These are phyloP conservation scores for Fusarium sp. DNA, from an alignment of 2,329 filamentous ascomycete species.

Conservation along the genomic window DNA sequence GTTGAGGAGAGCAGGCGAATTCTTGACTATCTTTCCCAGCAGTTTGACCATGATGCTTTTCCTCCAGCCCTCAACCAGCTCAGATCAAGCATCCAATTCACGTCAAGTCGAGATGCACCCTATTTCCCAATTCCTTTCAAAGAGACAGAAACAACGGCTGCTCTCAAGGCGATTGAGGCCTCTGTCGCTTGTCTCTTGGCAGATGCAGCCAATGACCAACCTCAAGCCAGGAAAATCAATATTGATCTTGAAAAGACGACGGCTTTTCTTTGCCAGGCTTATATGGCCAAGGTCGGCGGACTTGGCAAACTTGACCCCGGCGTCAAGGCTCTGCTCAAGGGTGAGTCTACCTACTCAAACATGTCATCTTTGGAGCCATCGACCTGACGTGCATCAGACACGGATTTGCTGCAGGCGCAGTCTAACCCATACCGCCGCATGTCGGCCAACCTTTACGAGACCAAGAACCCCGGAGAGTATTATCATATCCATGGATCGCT, in stretches of 20 bases:
- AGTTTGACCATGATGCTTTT: constrained; percentile 45
- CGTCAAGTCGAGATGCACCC: constrained; percentile 47
- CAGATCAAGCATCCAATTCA: constrained; percentile 46
- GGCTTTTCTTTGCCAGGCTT: constrained; percentile 53
- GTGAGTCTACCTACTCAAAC: constrained; percentile 17
- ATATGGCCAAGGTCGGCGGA: constrained; percentile 50
- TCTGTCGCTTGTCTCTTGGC: constrained; percentile 48
- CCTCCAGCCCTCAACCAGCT: constrained; percentile 43
- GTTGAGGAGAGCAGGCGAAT: constrained; percentile 35
- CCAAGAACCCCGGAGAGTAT: constrained; percentile 70
- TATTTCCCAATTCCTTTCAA: constrained; percentile 60
- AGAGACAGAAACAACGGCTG: constrained; percentile 55
- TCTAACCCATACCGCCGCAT: constrained; percentile 75
- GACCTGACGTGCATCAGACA: constrained; percentile 59
- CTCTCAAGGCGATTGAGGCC: constrained; percentile 56
- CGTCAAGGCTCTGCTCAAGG: constrained; percentile 47
- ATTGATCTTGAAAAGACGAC: constrained; percentile 53
- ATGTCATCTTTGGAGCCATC: neutral
- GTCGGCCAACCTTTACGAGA: constrained; percentile 76
- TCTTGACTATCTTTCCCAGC: constrained; percentile 29
- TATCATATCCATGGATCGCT: constrained; percentile 81
- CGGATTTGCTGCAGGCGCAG: constrained; percentile 75
- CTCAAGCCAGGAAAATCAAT: constrained; percentile 35
- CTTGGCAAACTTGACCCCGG: constrained; percentile 50
- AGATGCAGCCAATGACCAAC: constrained; percentile 34